A percentile compares a stretch with the other conserved stretches of the same genome.
Conservation (phyloP, 306 rosid genomes). For the Notholithocarpus densiflorus region DNA sequence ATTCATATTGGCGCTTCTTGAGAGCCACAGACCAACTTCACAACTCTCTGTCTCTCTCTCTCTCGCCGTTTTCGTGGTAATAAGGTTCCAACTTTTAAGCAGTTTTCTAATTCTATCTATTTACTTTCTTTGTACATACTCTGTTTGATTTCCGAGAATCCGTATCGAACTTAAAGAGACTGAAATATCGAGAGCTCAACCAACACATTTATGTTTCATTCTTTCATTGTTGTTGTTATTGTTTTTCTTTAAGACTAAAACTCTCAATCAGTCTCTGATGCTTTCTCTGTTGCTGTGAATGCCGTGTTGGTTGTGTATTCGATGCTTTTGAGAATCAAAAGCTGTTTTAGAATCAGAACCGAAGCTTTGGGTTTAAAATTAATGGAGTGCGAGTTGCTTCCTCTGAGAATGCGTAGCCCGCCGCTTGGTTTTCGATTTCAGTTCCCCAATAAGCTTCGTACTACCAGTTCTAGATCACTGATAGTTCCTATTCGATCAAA, state of each 20-base stretch:
- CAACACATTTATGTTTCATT: too few species aligned
- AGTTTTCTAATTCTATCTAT: neutral
- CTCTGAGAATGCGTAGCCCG: neutral
- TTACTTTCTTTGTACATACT: neutral
- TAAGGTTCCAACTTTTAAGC: neutral
- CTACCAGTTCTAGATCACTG: neutral
- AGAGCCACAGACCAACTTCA: neutral
- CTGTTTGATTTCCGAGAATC: too few species aligned
- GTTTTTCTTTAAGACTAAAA: neutral
- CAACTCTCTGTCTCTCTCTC: neutral
- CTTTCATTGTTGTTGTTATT: too few species aligned
- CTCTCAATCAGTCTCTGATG: neutral
- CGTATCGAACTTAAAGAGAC: too few species aligned
- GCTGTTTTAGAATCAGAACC: neutral
- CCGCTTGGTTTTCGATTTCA: constrained; percentile 8
- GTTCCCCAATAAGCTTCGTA: constrained; percentile 2
- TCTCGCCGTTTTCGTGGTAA: too few species aligned
- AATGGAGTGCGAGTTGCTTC: neutral
- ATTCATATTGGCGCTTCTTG: neutral
- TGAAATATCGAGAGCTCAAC: too few species aligned
- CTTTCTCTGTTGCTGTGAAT: neutral
- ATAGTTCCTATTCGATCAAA: neutral
- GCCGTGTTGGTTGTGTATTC: neutral
- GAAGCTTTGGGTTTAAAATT: neutral
- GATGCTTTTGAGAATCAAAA: neutral